phyloP scores from a whole-genome alignment of 768 basidiomycete species.

The Gymnopilus junonius region DNA sequence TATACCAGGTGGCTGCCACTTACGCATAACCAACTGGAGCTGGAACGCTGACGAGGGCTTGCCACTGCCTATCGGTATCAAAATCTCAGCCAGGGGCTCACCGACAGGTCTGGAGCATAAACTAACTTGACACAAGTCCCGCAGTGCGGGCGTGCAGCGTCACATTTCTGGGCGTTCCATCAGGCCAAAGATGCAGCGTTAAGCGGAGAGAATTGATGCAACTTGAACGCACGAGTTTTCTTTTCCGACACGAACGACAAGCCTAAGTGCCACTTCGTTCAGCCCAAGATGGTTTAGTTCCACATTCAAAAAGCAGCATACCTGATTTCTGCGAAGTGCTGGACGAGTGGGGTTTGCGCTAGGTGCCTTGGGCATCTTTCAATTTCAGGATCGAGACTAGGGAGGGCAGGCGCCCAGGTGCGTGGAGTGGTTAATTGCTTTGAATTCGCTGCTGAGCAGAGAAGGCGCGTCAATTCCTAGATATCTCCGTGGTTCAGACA shows the following conservation, averaged over 20 bases:
- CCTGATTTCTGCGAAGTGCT: conserved; percentile 82
- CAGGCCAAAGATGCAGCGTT: background rate
- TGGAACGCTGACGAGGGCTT: conserved; percentile 80
- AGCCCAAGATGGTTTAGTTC: background rate
- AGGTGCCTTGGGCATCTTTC: conserved; percentile 64
- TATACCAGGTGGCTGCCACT: conserved; percentile 26
- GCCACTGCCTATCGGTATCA: conserved; percentile 65
- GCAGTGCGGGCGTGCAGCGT: conserved; percentile 85
- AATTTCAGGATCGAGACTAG: background rate
- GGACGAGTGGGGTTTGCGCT: conserved; percentile 53
- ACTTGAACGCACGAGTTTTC: conserved; percentile 68
- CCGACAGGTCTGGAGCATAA: background rate
- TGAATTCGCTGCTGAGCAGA: background rate
- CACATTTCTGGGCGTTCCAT: conserved; percentile 69
- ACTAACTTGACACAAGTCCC: conserved; percentile 82
- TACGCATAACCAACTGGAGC: conserved; percentile 87
- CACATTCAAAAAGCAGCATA: conserved; percentile 22
- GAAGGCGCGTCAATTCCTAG: background rate
- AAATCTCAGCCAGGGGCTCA: background rate
- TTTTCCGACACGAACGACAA: conserved; percentile 80
- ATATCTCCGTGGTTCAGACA: background rate
- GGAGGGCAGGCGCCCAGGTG: background rate
- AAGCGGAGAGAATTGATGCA: background rate
- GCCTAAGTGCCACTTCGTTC: conserved; percentile 46
- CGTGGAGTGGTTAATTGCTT: background rate